These are phyloP conservation scores for Grammothele lineata DNA, from an alignment of 768 basidiomycete species.

Conservation along the genomic window DNA sequence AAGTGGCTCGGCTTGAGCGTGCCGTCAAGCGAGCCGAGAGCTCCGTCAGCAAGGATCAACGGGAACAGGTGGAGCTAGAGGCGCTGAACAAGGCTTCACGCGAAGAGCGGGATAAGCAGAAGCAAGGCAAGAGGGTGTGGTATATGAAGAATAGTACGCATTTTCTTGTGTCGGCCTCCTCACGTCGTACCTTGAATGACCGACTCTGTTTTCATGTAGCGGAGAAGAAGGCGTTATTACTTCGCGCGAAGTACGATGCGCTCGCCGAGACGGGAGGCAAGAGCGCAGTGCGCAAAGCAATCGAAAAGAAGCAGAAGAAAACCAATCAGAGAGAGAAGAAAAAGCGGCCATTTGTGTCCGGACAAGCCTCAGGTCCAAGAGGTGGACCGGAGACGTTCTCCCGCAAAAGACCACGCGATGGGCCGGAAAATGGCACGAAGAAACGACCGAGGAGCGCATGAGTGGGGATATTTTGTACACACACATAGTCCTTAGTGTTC, in stretches of 20 bases:
- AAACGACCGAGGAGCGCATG: no score
- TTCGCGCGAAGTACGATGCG: constrained; percentile 75
- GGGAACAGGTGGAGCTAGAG: constrained; percentile 65
- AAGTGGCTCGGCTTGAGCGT: constrained; percentile 64
- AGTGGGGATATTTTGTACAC: no score
- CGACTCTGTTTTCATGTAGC: constrained; percentile 38
- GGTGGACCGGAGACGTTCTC: not conserved
- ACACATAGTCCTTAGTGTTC: no score
- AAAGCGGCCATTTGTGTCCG: constrained; percentile 57
- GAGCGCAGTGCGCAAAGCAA: constrained; percentile 77
- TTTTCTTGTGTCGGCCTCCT: constrained; percentile 9
- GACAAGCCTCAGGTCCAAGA: constrained; percentile 1
- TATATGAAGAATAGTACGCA: constrained; percentile 80
- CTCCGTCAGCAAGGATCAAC: constrained; percentile 64
- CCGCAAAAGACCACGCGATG: no score
- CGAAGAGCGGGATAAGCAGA: constrained; percentile 60
- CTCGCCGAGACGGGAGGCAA: constrained; percentile 74
- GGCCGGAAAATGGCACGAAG: not conserved
- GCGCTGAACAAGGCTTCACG: constrained; percentile 47
- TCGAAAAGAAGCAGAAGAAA: constrained; percentile 89
- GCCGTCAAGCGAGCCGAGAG: constrained; percentile 79
- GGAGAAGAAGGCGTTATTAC: constrained; percentile 70
- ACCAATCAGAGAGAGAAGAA: constrained; percentile 86
- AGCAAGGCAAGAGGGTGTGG: constrained; percentile 79
- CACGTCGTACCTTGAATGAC: not conserved